Base-by-base conservation (phyloP, 2,329 filamentous ascomycete species). In the Curvularia sp. region DNA sequence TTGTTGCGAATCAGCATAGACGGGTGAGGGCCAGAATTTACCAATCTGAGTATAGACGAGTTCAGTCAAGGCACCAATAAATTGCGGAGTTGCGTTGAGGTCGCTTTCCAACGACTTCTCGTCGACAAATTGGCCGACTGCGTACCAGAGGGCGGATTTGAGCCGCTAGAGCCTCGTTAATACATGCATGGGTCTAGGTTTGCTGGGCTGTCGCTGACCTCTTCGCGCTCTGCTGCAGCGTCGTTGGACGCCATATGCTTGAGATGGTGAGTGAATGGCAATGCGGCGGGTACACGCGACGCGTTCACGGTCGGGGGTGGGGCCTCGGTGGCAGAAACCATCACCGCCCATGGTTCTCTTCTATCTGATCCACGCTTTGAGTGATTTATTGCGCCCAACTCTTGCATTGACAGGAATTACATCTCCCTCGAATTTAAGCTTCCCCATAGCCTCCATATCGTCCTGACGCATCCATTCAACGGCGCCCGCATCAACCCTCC, bases 31-130 rank as follows among this genome's bases (percentile, higher is more conserved):
- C 39, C 26, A n/a, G 66, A 0, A 33, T 78, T 47, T 83, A 94
- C 92, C 90, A 51, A 97, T 90, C 67, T 96, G 93, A 1, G 88
- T 85, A 88, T 91, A 97, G 7, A 94, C 89, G 77, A 96, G 86
- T 76, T 97, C 93, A 0, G 91, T 95, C 72, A 79, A 57, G 2
- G 77, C 77, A 8, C 89, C 92, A 66, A 96, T 96, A 76, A 96
- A 97, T 72, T 96, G 92, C 1, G 92, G 92, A 26, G 94, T 97
- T 6, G 93, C 92, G 77, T 96, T 97, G 63, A 92, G 85, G 72
- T 91, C 87, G 28, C 88, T 82, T 56, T 85, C 83, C 30, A 92
- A 80, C 18, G 88, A 89, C 74, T 96, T 90, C 65, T 94, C 88
- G 75, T 98, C 94, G 63, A 97, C 91, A 60, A 96, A 94, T 74